Evolutionary conservation across 495 filamentous ascomycete genomes (phyloP), one percentile per base, ranked within the genome.

Genomic region (Schizothecium vesticola): DNA sequence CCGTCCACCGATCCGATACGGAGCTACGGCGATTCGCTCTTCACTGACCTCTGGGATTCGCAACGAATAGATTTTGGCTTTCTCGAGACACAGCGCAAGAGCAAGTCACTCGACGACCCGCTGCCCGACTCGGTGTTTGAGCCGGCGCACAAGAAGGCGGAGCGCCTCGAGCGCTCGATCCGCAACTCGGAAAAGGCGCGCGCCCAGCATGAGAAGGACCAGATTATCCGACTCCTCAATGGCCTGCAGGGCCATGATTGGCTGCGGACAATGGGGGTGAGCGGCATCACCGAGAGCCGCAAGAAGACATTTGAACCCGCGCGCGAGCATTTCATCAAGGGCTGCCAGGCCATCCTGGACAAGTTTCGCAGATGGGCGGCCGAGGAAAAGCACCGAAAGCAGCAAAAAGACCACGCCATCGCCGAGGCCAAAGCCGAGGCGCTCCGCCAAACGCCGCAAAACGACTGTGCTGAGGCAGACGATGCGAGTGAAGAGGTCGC

Each of bases 261-360:
- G 95, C 82, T 97, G 66, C 90, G 91, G 65, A 84, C 92, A 2
- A 94, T 99, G 89, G 95, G 95, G n/a, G 89, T 98, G 58, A 91
- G 86, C 61, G 91, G 91, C 12, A 86, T 93, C 24, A 92, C 93
- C 10, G 94, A 96, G 70, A 85, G 84, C 60, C 90, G 91, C 66
- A 92, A 89, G 80, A 95, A 91, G 72, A 87, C 88, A 57, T 97
- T 91, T 77, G 93, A 97, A 74, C 89, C 90, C 43, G 94, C 96
- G 66, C 86, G 94, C 29, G 84, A 89, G 61, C 87, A 92, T 72
- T 94, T 97, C 73, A 89, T 97, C 65, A 82, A 83, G 61, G 92
- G 94, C 61, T 91, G 97, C 36, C 83, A 90, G 65, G 84, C 83
- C 0, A 86, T 97, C 57, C 80, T 98, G 9, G 90, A 91, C 64